Evolutionary conservation across 305 asterid species (phyloP), one percentile per base, ranked within the genome.

Genomic region (Lippia alba): DNA sequence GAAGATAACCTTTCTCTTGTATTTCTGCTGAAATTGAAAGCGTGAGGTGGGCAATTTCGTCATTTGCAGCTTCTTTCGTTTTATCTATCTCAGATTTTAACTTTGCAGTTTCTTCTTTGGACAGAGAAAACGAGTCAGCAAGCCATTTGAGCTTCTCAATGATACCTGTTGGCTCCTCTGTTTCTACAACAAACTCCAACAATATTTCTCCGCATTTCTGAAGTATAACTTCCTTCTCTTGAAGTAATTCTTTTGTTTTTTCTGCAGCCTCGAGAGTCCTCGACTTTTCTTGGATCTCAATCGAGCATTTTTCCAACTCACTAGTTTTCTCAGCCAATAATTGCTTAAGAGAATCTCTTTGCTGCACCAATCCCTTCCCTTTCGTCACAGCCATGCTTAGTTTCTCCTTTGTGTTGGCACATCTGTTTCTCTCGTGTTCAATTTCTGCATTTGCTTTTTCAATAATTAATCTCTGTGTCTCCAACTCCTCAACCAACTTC

Each of bases 301-400:
- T 67, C 62, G 79, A 80, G 79, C 77, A 78, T 67, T 77, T 86
- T 54, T 89, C 92, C 76, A 95, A 60, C 79, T 89, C 87, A 19
- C 83, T 82, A 8, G 95, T 83, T 81, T 91, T 95, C 70, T 95
- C 98, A 73, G 91, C 83, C 80, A 95, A 74, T 53, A 80, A 77
- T 78, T 89, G 95, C 84, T 91, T 95, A 78, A 95, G 81, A 5
- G 89, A 85, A 74, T 95, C 99, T 64, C 99, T 84, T 58, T 95
- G 89, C 80, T 95, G 98, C 66, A 95, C 97, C 84, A 92, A 84
- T 24, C 95, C 96, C 91, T 95, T 95, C 67, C 99, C 99, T 85
- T 90, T 95, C 18, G 96, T 89, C 84, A 92, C 98, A 2, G 99
- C 99, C 96, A 95, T 77, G 86, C 88, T 86, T 69, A 95, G 96